phyloP scores from a whole-genome alignment of 169 alveolate genomes.

The Eimeria praecox region DNA sequence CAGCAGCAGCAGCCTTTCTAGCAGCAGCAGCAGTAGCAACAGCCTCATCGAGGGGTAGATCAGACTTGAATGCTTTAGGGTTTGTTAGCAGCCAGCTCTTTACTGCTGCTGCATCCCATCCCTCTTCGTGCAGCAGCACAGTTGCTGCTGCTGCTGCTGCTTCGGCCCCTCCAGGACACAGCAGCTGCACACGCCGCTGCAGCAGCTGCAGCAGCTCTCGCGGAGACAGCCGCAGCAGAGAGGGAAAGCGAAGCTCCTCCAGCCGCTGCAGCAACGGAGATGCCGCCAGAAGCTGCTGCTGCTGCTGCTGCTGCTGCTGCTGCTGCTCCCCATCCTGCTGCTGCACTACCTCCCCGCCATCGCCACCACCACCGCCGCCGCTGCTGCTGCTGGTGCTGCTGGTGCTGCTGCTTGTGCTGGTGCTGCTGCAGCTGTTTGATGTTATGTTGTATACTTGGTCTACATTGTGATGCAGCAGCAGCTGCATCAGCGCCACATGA shows the following conservation, averaged over 20 bases:
- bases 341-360: neutral
- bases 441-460: neutral
- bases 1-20: neutral
- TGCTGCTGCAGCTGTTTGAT: neutral
- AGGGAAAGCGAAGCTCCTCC: neutral
- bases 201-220: neutral
- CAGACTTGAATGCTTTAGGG: neutral
- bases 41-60: neutral
- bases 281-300: neutral
- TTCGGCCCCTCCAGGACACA: conserved; percentile 28
- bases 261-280: conserved; percentile 45
- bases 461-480: conserved; percentile 8
- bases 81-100: neutral
- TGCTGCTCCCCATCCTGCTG: neutral
- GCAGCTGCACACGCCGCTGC: conserved; percentile 47
- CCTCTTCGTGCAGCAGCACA: conserved; percentile 19
- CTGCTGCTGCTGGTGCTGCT: neutral
- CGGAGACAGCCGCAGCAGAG: conserved; percentile 10
- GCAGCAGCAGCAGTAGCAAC: conserved; percentile 30
- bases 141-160: conserved; percentile 47
- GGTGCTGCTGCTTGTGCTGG: conserved; percentile 1
- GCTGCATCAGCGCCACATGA: conserved; percentile 2
- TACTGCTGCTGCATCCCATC: conserved; percentile 24
- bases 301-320: neutral
- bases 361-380: neutral